Conservation (phyloP, 164 flowering plant species). For the Dillenia turbinata region DNA sequence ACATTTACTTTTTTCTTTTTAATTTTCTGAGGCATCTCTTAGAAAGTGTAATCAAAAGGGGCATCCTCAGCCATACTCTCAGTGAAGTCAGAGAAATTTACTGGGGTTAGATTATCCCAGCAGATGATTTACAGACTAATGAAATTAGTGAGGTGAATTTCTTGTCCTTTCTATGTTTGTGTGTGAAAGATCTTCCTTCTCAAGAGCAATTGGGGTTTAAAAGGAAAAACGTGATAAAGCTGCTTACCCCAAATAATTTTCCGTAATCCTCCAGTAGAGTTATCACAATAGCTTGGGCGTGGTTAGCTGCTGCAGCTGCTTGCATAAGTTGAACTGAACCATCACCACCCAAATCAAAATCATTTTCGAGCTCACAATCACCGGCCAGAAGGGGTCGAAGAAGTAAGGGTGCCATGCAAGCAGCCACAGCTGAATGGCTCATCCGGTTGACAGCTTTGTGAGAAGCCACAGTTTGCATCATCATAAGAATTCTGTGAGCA, state of each 20-base stretch:
- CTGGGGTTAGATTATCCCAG: no score
- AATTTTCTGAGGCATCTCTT: no score
- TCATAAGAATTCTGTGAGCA: constrained; percentile 63
- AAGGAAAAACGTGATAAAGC: constrained; percentile 7
- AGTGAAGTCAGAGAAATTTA: no score
- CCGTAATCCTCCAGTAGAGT: constrained; percentile 84
- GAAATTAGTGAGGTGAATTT: no score
- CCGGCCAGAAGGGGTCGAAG: constrained; percentile 96
- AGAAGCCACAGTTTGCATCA: constrained; percentile 92
- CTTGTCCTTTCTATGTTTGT: no score
- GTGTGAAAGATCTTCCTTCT: no score
- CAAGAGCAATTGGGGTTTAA: no score
- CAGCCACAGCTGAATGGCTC: constrained; percentile 95
- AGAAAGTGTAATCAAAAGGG: no score
- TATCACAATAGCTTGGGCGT: constrained; percentile 92
- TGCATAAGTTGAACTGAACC: constrained; percentile 87
- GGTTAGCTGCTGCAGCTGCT: constrained; percentile 99
- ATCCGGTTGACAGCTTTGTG: constrained; percentile 77
- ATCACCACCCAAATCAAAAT: constrained; percentile 82
- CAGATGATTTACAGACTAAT: no score
- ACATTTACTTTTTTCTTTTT: no score
- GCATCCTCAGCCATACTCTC: no score
- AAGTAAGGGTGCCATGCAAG: constrained; percentile 99
- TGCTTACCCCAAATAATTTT: constrained; percentile 77
- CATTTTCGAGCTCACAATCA: constrained; percentile 79